Percentiles rank a stretch among this genome's conserved stretches.
These are phyloP conservation scores for Polytolypa hystricis DNA, from an alignment of 2,329 filamentous ascomycete species.

Conservation along the genomic window DNA sequence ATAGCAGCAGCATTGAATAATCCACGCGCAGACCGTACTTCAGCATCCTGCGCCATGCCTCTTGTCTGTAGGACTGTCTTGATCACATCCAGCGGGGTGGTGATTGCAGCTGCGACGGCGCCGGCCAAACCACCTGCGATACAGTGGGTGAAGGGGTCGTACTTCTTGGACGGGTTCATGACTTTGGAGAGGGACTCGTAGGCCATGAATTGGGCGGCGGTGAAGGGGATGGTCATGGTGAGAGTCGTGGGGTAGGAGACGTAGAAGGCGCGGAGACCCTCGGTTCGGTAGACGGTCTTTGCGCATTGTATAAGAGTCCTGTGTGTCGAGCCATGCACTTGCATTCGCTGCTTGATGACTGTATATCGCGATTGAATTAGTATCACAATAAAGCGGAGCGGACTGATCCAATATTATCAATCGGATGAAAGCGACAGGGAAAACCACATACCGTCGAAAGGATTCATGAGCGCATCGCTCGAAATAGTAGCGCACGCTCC, in stretches of 20 bases:
- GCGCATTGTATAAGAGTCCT: conserved; percentile 80
- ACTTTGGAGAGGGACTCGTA: conserved; percentile 93
- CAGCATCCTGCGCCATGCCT: conserved; percentile 67
- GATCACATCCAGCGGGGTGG: conserved; percentile 94
- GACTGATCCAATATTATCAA: not conserved
- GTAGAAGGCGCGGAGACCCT: conserved; percentile 89
- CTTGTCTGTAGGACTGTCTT: conserved; percentile 95
- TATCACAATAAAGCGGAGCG: not conserved
- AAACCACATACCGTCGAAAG: conserved; percentile 71
- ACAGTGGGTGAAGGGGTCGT: conserved; percentile 91
- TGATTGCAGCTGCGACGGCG: conserved; percentile 84
- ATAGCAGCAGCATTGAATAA: conserved; percentile 68
- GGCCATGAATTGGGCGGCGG: conserved; percentile 89
- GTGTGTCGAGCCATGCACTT: conserved; percentile 92
- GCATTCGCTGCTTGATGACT: conserved; percentile 99
- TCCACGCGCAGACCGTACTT: conserved; percentile 75
- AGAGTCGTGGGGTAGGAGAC: conserved; percentile 96
- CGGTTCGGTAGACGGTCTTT: conserved; percentile 70
- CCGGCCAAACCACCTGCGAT: conserved; percentile 84
- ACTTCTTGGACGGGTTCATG: conserved; percentile 69
- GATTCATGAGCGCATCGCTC: conserved; percentile 98
- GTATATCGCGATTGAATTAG: conserved; percentile 9
- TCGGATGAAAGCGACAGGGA: conserved; percentile 12
- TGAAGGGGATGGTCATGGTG: conserved; percentile 98
- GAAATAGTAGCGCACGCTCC: conserved; percentile 93